Conservation (phyloP, 2,329 filamentous ascomycete genomes). For the Talaromyces sp. region DNA sequence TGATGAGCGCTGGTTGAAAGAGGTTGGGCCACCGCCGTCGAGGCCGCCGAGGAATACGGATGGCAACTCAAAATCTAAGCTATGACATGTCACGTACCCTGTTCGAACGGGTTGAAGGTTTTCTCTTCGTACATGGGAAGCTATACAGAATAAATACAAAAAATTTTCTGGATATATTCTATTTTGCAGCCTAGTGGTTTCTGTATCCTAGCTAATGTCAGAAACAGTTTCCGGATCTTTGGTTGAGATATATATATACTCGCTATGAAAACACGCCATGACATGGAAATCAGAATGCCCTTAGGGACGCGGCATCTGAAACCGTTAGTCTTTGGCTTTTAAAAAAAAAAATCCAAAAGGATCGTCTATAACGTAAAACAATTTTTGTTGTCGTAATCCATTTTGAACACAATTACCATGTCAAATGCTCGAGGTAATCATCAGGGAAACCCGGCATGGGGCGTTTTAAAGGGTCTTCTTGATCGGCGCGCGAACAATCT, state of each 20-base stretch:
- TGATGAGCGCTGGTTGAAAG: constrained; percentile 50
- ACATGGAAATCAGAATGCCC: background rate
- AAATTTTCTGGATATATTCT: background rate
- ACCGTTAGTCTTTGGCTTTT: background rate
- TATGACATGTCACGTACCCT: background rate
- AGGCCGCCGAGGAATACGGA: constrained; percentile 15
- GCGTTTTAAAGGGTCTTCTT: background rate
- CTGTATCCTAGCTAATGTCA: background rate
- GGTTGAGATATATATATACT: background rate
- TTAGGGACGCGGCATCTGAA: background rate
- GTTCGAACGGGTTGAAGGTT: no score
- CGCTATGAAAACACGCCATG: background rate
- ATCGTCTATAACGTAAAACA: background rate
- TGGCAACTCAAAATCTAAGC: constrained; percentile 10
- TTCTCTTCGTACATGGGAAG: background rate
- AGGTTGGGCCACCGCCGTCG: constrained; percentile 27
- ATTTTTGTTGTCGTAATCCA: background rate
- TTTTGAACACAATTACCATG: background rate
- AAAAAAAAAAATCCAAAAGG: background rate
- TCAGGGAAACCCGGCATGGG: background rate
- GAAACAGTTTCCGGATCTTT: background rate
- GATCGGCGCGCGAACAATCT: constrained; percentile 38
- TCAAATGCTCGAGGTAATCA: background rate
- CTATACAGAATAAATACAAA: background rate
- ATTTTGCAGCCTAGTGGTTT: background rate